phyloP scores from a whole-genome alignment of 306 rosid genomes.

The Acacia acuminata region DNA sequence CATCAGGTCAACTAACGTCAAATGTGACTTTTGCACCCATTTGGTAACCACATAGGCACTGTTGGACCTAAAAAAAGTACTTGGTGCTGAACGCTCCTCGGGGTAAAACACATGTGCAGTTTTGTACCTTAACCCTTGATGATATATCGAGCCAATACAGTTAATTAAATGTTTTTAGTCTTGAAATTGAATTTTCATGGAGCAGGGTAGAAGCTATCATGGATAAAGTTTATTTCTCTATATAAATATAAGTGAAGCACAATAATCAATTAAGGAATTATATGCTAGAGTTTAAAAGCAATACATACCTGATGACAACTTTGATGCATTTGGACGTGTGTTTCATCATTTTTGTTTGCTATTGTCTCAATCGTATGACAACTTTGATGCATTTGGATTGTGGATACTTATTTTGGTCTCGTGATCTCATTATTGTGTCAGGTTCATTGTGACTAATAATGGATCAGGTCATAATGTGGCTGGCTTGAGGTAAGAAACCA shows the following conservation, averaged over 20 bases:
- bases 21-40: no score
- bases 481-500: conserved; percentile 70
- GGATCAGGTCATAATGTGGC: conserved; percentile 82
- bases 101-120: no score
- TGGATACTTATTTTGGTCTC: conserved; percentile 16
- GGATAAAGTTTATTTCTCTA: not conserved
- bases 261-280: not conserved
- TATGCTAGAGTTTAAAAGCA: conserved; percentile 20
- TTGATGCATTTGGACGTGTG: not conserved
- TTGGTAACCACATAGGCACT: no score
- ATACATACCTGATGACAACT: not conserved
- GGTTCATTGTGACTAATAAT: conserved; percentile 89
- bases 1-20: no score
- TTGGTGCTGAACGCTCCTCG: no score
- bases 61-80: no score
- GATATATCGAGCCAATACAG: not conserved
- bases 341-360: not conserved
- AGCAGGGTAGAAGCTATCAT: not conserved
- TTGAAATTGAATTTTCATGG: not conserved
- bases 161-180: not conserved
- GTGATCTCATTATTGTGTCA: conserved; percentile 34
- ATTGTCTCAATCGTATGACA: not conserved
- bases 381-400: not conserved
- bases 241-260: no score
- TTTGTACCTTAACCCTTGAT: not conserved